Base-by-base conservation (phyloP, 148 eudicot genomes). In the Suaeda aralocaspica region DNA sequence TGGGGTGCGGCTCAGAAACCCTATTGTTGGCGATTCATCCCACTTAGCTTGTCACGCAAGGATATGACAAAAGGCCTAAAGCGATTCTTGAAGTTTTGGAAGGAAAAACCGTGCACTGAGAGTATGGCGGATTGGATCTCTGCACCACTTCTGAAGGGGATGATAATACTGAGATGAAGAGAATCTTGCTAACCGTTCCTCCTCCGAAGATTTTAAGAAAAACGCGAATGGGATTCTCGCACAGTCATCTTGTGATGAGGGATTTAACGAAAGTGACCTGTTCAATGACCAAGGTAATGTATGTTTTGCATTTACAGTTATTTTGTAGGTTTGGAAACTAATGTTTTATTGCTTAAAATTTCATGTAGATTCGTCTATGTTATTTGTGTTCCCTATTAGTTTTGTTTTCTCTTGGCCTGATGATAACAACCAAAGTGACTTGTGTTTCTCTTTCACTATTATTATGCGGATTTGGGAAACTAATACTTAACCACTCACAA, bases 131-230 rank as follows among this genome's bases (percentile, higher is more conserved):
- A 94, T 71, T 94, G 97, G 99, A 78, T 91, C 70, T 94, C 99
- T 68, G 99, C 92, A 46, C 97, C 39, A 94, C 99, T 36, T 94
- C 99, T 41, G 99, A 91, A 79, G 99, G 99, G 66, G 99, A 94
- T 69, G 97, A 92, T 76, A 97, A 94, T 67, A 86, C 86, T 19
- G 97, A 94, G 83, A 94, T 82, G 91, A 90, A 68, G 73, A 91
- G 77, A 96, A 87, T 77, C 79, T 74, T 69, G 75, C 82, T 67
- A 83, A 84, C 79, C 86, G 90, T 22, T 86, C 91, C 28, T 91
- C 97, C n/a, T n/a, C n/a, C n/a, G 99, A 95, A 59, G 97, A 91
- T 70, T 79, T 91, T n/a, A 59, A 86, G 92, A 78, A 91, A 91
- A 80, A 89, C 99, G 18, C 89, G 99, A 84, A 94, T 91, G 97